These are phyloP conservation scores for Phlebopus sp. DNA, from an alignment of 1,284 basidiomycete genomes.

Conservation along the genomic window DNA sequence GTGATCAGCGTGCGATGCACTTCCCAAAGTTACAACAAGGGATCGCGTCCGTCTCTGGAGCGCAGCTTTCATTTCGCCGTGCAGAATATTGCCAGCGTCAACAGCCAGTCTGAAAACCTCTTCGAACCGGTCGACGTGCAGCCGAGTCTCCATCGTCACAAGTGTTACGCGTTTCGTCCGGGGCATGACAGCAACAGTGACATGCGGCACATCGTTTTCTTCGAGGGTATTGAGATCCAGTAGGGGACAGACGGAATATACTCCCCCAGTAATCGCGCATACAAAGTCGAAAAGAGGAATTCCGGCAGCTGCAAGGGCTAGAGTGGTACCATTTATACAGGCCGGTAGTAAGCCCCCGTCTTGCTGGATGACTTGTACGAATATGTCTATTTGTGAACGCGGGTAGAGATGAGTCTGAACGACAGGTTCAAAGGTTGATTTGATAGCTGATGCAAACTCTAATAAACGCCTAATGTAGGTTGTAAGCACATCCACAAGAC, in stretches of 20 bases:
- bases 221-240: constrained; percentile 87
- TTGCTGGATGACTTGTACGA: constrained; percentile 88
- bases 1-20: constrained; percentile 25
- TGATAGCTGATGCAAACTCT: constrained; percentile 84
- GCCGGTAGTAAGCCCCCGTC: constrained; percentile 93
- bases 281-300: constrained; percentile 91
- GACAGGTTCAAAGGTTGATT: constrained; percentile 94
- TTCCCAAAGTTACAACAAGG: constrained; percentile 51
- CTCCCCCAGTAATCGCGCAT: constrained; percentile 79
- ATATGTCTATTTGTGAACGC: constrained; percentile 91
- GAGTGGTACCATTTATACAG: constrained; percentile 91
- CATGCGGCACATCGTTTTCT: constrained; percentile 85
- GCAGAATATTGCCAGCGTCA: constrained; percentile 77
- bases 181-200: constrained; percentile 89
- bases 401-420: constrained; percentile 91
- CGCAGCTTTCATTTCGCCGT: constrained; percentile 80
- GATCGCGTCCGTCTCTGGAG: constrained; percentile 64
- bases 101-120: constrained; percentile 82
- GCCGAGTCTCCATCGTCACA: constrained; percentile 90
- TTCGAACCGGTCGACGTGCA: constrained; percentile 91
- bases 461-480: constrained; percentile 67
- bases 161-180: constrained; percentile 81
- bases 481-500: constrained; percentile 8
- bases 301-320: constrained; percentile 89
- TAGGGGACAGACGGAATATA: constrained; percentile 74